Percentiles rank a stretch among this genome's conserved stretches.
phyloP scores from a whole-genome alignment of 2,329 filamentous ascomycete species.

The Penicillium frequentans region DNA sequence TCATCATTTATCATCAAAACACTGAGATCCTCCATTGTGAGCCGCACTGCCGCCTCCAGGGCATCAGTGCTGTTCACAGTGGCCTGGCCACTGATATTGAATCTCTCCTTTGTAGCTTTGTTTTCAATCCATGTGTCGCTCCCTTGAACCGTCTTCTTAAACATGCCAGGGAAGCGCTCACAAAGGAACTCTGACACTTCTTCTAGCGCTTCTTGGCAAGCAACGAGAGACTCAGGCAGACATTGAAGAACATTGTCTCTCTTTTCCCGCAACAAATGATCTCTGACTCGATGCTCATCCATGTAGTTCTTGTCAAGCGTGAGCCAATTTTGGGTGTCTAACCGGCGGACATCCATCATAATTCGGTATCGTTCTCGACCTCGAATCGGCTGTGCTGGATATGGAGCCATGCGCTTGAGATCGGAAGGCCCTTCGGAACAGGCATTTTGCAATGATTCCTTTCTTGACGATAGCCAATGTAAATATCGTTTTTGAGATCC shows the following conservation, averaged over 20 bases:
- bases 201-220: constrained; percentile 50
- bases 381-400: constrained; percentile 40
- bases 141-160: constrained; percentile 32
- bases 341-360: constrained; percentile 50
- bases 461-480: constrained; percentile 7
- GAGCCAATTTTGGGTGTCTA: constrained; percentile 51
- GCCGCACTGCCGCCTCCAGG: constrained; percentile 51
- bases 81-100: constrained; percentile 33
- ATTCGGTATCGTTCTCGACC: constrained; percentile 42
- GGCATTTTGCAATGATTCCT: constrained; percentile 6
- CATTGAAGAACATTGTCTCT: constrained; percentile 47
- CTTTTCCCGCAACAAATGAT: constrained; percentile 40
- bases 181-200: constrained; percentile 49
- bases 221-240: constrained; percentile 44
- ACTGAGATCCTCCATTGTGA: constrained; percentile 55
- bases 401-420: constrained; percentile 36
- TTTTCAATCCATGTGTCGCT: constrained; percentile 41
- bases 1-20: constrained; percentile 49
- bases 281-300: constrained; percentile 44
- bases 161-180: constrained; percentile 45
- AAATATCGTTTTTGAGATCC: constrained; percentile 24
- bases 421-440: constrained; percentile 18
- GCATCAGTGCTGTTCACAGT: constrained; percentile 40
- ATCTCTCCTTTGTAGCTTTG: constrained; percentile 46
- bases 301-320: constrained; percentile 49